Evolutionary conservation across 225 moss, liverwort and hornwort genomes (phyloP), one percentile per base, ranked within the genome.

Genomic region (Bryum argenteum): DNA sequence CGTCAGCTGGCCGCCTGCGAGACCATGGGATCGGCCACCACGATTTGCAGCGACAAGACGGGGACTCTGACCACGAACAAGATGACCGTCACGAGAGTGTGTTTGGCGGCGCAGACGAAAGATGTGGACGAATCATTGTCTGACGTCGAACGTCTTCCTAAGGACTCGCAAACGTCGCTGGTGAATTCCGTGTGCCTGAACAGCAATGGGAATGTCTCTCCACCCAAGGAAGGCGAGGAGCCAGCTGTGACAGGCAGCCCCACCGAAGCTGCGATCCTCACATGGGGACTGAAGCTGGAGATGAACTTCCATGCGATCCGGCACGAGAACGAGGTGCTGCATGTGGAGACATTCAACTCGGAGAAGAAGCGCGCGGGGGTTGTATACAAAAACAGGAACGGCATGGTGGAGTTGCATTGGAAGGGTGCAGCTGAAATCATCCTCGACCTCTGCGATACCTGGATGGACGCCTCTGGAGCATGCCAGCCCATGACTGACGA

Each of bases 21-120:
- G 66, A 87, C 83, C 2, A 87, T 87, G 87, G 87, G 87, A 70
- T 87, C 83, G 4, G 87, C 83, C 39, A 87, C 87, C 64, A 83
- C 87, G 0, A 87, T 87, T 11, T 87, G 87, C 40, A 87, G 83
- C 22, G 83, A 87, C 33, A 87, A 87, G 40, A 87, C 87, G 0
- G 83, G 87, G 12, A 87, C 86, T 8, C 75, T 87, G 12, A 87
- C 86, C 11, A 77, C 81, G 0, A 81, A 81, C 44, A 63, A 81
- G 58, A 81, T 81, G 81, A 73, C 81, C 6, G 61, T 78, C 41
- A 70, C 82, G 19, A 65, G 40, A 9, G 75, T 47, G 8, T 81
- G 20, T 14, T 7, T 81, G 44, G 78, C 70, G 1, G 78, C 61
- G 18, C 62, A 72, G 75, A 72, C 71, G 44, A 66, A 45, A 67